phyloP scores from a whole-genome alignment of 106 monocot species.

The Acanthochlamys bracteata region DNA sequence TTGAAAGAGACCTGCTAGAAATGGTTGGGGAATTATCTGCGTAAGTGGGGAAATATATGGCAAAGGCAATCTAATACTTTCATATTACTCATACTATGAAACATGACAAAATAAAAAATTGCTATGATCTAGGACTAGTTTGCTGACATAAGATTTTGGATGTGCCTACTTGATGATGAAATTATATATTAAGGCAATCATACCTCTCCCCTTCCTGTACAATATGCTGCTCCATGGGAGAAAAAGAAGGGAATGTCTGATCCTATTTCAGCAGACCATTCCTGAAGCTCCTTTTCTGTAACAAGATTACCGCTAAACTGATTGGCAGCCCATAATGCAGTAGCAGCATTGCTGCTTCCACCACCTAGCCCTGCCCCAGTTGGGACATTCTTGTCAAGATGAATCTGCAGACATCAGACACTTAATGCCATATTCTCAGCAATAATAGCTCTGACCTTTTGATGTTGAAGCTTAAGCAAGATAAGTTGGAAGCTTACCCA shows the following conservation, averaged over 20 bases:
- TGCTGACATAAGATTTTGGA: neutral
- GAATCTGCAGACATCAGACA: slow-evolving; percentile 37
- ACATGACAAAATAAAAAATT: no score
- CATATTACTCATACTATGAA: no score
- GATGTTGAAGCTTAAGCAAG: neutral
- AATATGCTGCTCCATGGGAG: slow-evolving; percentile 92
- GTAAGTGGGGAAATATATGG: no score
- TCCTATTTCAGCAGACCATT: slow-evolving; percentile 95
- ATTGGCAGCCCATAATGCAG: slow-evolving; percentile 98
- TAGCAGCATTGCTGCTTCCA: slow-evolving; percentile 98
- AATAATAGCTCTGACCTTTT: neutral
- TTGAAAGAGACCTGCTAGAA: no score
- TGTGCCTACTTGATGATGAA: neutral
- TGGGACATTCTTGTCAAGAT: slow-evolving; percentile 96
- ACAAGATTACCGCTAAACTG: slow-evolving; percentile 77
- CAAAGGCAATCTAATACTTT: no score
- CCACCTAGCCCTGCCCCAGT: slow-evolving; percentile 99
- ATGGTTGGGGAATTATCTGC: no score
- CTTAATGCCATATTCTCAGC: neutral
- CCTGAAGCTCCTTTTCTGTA: slow-evolving; percentile 83
- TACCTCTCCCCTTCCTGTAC: slow-evolving; percentile 99
- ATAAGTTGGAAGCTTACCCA: slow-evolving; percentile 46
- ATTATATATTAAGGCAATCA: neutral
- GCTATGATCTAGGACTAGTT: neutral
- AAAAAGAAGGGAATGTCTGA: slow-evolving; percentile 99